Evolutionary conservation across 2,329 filamentous ascomycete genomes (phyloP).

Genomic region (Fusarium haematococcum): DNA sequence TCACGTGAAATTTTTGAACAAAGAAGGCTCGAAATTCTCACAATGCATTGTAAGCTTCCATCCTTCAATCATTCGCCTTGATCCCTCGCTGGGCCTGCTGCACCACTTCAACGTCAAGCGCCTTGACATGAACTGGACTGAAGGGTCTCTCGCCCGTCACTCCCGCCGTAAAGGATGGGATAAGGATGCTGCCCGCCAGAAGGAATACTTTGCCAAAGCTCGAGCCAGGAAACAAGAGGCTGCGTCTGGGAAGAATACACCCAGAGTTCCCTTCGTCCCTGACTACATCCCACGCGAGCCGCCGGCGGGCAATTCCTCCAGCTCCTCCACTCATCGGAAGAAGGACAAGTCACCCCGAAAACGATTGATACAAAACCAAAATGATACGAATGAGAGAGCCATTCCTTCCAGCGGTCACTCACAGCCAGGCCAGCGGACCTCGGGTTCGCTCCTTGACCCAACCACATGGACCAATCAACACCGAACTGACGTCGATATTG

Average conservation of each 20-base stretch:
- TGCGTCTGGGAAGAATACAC: constrained; percentile 3
- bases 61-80: neutral
- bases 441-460: neutral
- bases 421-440: neutral
- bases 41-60: neutral
- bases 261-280: constrained; percentile 41
- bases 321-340: constrained; percentile 1
- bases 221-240: constrained; percentile 40
- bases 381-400: neutral
- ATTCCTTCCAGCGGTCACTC: neutral
- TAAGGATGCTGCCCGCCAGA: constrained; percentile 50
- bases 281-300: constrained; percentile 38
- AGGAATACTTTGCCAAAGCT: constrained; percentile 53
- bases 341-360: constrained; percentile 19
- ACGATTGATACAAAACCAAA: constrained; percentile 19
- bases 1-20: neutral
- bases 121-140: constrained; percentile 57
- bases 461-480: neutral
- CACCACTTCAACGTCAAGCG: neutral
- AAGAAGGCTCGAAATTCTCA: neutral
- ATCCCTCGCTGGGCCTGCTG: neutral
- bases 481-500: constrained; percentile 18
- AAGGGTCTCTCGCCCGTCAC: constrained; percentile 53
- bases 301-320: neutral
- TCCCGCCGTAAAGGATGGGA: constrained; percentile 49